Base-by-base conservation (phyloP, 2,329 filamentous ascomycete species). In the Coniochaeta prunicola region DNA sequence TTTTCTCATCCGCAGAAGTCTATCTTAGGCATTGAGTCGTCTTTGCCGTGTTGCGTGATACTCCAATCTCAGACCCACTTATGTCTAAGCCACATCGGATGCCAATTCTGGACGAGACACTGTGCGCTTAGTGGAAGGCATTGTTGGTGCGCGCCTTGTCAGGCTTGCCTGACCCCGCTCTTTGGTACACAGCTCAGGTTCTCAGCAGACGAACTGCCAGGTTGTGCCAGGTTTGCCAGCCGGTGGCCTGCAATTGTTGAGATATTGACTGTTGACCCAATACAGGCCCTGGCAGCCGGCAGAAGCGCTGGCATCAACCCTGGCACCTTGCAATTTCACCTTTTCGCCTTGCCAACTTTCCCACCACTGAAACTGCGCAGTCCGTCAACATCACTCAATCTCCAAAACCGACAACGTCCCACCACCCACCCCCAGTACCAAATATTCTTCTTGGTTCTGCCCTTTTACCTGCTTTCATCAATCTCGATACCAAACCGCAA, bases 371-470 rank as follows among this genome's bases (percentile, higher is more conserved):
- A n/a, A 15, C 53, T 36, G 53, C 53, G 28, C 53, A 8, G 19
- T 34, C 53, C 33, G 53, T 55, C 33, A 36, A 36, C 53, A 55
- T 55, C 53, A 55, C 10, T 36, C 28, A 55, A 50, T 50, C 45
- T 36, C 53, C 53, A 55, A 55, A 55, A 34, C 30, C 53, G 33
- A 55, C 53, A 55, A 33, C 30, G 28, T 36, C 53, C 53, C 28
- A 33, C 53, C 53, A n/a, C 53, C 21, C 53, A 28, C n/a, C 30
- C 48, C 53, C 28, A 33, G 30, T 36, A 55, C 28, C 53, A 33
- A 55, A 55, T 55, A 55, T 55, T 34, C 53, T 55, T 55, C 53
- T 36, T 33, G 30, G 28, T 55, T 55, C 53, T 28, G 45, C 45
- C 45, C 45, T 50, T 30, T 50, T 28, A 50, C 45, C 33, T 55